Evolutionary conservation across 257 asterid species (phyloP).

Genomic region (Dorcoceras hygrometricum): DNA sequence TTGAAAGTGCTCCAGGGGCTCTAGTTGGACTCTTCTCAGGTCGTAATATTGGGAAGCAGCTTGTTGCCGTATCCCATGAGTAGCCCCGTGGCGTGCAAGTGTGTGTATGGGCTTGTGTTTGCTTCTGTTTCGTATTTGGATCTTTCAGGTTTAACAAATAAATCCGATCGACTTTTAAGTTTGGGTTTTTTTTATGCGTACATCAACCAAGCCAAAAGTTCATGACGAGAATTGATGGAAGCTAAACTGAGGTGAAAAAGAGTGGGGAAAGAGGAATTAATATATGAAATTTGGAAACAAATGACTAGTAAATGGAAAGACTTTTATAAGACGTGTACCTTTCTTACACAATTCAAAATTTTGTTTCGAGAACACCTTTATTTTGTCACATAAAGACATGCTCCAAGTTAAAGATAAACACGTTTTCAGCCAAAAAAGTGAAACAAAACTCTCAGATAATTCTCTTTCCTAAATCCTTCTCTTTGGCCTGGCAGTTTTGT

Average conservation of each 20-base stretch:
- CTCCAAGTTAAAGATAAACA: neutral
- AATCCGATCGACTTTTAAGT: neutral
- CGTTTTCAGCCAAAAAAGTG: neutral
- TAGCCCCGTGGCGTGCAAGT: neutral
- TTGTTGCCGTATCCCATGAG: constrained; percentile 35
- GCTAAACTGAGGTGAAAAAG: no score
- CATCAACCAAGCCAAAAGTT: no score
- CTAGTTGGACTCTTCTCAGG: constrained; percentile 45
- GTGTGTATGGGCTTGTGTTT: neutral
- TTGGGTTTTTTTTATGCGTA: neutral
- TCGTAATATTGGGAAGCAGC: constrained; percentile 47
- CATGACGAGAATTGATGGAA: no score
- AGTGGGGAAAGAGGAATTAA: no score
- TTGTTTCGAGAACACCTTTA: no score
- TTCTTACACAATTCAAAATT: no score
- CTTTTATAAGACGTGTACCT: no score
- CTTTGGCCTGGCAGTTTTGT: constrained; percentile 72
- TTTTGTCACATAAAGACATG: neutral
- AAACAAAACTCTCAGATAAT: neutral
- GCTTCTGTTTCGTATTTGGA: neutral
- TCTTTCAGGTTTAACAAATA: neutral
- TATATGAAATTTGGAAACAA: no score
- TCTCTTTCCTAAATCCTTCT: constrained; percentile 39
- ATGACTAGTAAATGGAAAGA: no score
- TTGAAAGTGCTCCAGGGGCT: constrained; percentile 46